phyloP scores from a whole-genome alignment of 805 yeast genomes.

The Kodamaea neixiangensis region DNA sequence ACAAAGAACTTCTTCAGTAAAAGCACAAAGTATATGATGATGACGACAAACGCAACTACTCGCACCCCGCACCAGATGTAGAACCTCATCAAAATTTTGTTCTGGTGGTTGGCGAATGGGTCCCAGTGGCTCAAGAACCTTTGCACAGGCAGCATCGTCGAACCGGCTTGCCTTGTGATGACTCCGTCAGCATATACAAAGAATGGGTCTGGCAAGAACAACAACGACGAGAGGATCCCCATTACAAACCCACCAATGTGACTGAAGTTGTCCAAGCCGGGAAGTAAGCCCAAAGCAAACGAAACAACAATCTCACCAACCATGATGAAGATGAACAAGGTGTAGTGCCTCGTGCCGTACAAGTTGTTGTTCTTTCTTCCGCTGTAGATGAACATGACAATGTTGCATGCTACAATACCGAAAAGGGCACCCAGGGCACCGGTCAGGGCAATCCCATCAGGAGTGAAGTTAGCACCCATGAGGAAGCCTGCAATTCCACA shows the following conservation, averaged over 20 bases:
- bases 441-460: conserved; percentile 63
- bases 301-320: conserved; percentile 59
- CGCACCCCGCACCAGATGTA: conserved; percentile 56
- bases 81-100: conserved; percentile 41
- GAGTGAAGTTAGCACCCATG: conserved; percentile 69
- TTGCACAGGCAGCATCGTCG: conserved; percentile 31
- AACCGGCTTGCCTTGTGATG: conserved; percentile 30
- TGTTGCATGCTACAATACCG: conserved; percentile 65
- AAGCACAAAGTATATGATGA: conserved; percentile 51
- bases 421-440: conserved; percentile 75
- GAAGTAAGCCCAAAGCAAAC: conserved; percentile 64
- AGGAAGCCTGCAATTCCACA: conserved; percentile 69
- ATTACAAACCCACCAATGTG: conserved; percentile 75
- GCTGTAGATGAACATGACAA: conserved; percentile 54
- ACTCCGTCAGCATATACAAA: conserved; percentile 44
- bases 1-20: conserved; percentile 50
- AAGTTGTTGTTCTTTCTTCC: conserved; percentile 51
- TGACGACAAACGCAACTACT: conserved; percentile 43
- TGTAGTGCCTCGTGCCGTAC: conserved; percentile 49
- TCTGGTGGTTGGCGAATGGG: conserved; percentile 34
- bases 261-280: conserved; percentile 74
- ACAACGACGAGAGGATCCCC: conserved; percentile 54
- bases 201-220: conserved; percentile 57
- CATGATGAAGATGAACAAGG: conserved; percentile 46
- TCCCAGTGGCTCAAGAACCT: conserved; percentile 41